Evolutionary conservation across 75 land plant genomes (phyloP), one percentile per base, ranked within the genome.

Genomic region (Pseudotsuga menziesii): DNA sequence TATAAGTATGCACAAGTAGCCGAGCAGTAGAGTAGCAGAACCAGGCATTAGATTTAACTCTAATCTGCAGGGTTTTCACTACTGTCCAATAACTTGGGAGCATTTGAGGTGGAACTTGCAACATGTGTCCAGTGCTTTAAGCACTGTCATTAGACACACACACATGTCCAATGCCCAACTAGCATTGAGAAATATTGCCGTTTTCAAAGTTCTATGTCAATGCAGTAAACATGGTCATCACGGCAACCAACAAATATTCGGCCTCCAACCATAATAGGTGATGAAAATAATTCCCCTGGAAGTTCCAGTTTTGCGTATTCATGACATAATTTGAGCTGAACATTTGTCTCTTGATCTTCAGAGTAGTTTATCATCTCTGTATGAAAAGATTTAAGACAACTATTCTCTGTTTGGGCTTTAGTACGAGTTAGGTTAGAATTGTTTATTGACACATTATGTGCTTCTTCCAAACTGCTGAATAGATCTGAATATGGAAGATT

Each of bases 201-300:
- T 36, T 69, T 69, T 69, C 72, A 69, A 69, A 41, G 19, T n/a
- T 29, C 6, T 15, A 90, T 36, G 3, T 54, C 54, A 63, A 93
- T 58, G 71, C 94, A 86, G 76, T 89, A 85, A 19, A 94, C 70
- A 83, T 83, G 73, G 66, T 94, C 89, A 83, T 94, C 97, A 11
- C 97, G 78, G 72, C 97, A 92, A 64, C 94, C 97, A 67, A 94
- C 89, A 80, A 90, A 94, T 59, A 94, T 84, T 13, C 83, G 77
- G 16, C 97, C 95, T 58, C 89, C 88, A 64, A 90, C 76, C 94
- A 94, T 92, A 27, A 94, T 88, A 29, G 97, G 95, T 57, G 97
- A 92, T 57, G 97, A 94, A 78, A 92, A 94, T 25, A 94, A 79
- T 15, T 92, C 91, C 57, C 88, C 97, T 39, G 83, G 79, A 5